Evolutionary conservation across 164 flowering plant species (phyloP).

Genomic region (Nymphaea colorata): DNA sequence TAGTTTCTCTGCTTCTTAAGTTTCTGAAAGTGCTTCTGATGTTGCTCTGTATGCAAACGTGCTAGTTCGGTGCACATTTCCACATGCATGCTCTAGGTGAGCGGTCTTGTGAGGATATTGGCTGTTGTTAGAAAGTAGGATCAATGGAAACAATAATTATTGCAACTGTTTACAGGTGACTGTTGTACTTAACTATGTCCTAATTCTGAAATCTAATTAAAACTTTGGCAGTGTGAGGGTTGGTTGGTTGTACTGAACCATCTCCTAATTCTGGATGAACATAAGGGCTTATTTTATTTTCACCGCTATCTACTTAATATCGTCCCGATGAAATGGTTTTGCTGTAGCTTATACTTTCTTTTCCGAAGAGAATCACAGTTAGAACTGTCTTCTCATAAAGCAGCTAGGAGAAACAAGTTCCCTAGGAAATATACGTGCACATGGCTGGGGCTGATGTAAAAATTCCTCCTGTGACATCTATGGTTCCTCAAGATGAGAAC

Average conservation of each 20-base stretch:
- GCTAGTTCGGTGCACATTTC: too few relatives aligned
- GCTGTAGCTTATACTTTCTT: background rate
- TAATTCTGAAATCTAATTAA: background rate
- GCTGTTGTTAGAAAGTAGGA: too few relatives aligned
- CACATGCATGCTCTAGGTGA: too few relatives aligned
- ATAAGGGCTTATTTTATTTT: slow-evolving; percentile 26
- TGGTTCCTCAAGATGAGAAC: slow-evolving; percentile 15
- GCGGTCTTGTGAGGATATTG: too few relatives aligned
- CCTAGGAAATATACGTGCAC: slow-evolving; percentile 6
- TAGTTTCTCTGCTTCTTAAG: too few relatives aligned
- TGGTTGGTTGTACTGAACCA: slow-evolving; percentile 43
- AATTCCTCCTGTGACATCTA: slow-evolving; percentile 15
- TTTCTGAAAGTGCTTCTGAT: too few relatives aligned
- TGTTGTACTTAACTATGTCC: background rate
- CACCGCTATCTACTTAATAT: slow-evolving; percentile 3
- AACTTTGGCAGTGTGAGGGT: background rate
- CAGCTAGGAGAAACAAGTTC: too few relatives aligned
- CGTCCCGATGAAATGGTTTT: background rate
- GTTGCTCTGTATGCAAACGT: too few relatives aligned
- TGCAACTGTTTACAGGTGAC: too few relatives aligned
- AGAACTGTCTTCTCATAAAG: too few relatives aligned
- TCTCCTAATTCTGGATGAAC: slow-evolving; percentile 34
- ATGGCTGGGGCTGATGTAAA: slow-evolving; percentile 41
- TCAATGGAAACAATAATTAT: too few relatives aligned
- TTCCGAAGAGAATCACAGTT: too few relatives aligned